Base-by-base conservation (phyloP, 345 rosid genomes). In the Noccaea bulbosa region DNA sequence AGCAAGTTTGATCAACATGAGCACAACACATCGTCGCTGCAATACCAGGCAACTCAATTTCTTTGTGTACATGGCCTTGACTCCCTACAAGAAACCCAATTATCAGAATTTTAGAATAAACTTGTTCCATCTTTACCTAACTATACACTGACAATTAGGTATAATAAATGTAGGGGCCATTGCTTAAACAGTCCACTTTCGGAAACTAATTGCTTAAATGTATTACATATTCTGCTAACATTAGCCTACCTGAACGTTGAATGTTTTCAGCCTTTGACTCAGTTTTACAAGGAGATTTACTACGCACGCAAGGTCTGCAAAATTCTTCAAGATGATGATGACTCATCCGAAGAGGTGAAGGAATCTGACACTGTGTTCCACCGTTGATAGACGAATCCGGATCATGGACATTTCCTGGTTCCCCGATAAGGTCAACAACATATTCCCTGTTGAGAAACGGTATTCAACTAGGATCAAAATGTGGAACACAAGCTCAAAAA, bases 391-490 rank as follows among this genome's bases (percentile, higher is more conserved):
- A 84, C 27, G 94, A 87, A 82, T 91, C 93, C 5, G 98, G 96
- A 67, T 91, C 86, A 14, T 85, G 92, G 34, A 93, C 63, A 65
- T 87, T 86, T 76, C 98, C 98, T 20, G 98, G 98, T 67, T 87
- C 84, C 64, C 97, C 94, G 7, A 93, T 87, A 15, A 93, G 92
- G 79, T 91, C 98, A 73, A 93, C 98, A 35, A 93, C 98, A 69
- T 88, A 93, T 69, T 93, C 98, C 88, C 98, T 93, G 87, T 44
- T 33, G 65, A 78, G 67, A 78, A 62, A 78, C 11, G 20, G 53
- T n/a, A 62, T 67, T 37, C 63, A 43, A 22, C 17, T 38, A 34
- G 72, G 20, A 33, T 67, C 57, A 60, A 11, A 58, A 58, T 39
- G 11, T 73, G 54, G 10, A 48, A 41, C 24, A 74, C 0, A 41